These are phyloP conservation scores for Periconia digitata DNA, from an alignment of 2,329 filamentous ascomycete genomes.

Conservation along the genomic window DNA sequence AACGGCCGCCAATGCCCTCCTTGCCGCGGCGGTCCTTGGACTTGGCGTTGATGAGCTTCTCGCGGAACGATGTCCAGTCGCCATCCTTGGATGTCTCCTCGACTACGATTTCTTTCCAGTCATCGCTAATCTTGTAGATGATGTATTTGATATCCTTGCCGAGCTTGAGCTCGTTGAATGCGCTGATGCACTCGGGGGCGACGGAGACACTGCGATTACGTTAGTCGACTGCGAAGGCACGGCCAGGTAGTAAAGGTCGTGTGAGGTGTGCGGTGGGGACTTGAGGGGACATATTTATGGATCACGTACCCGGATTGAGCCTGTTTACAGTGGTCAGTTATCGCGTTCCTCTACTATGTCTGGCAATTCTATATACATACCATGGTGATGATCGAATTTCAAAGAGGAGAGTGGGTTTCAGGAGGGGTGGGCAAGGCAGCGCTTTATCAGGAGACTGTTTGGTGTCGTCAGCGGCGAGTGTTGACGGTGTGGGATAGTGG, in stretches of 20 bases:
- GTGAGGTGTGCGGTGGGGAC: slow-evolving; percentile 8
- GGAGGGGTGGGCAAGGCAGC: neutral
- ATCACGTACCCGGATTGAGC: slow-evolving; percentile 49
- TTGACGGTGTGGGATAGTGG: neutral
- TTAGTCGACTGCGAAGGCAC: neutral
- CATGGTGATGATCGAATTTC: slow-evolving; percentile 34
- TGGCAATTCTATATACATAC: slow-evolving; percentile 22
- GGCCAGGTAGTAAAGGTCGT: neutral
- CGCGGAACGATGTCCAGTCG: slow-evolving; percentile 73
- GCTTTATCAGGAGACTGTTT: neutral
- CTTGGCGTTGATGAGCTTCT: slow-evolving; percentile 73
- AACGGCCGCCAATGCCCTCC: slow-evolving; percentile 67
- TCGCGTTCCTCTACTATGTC: neutral
- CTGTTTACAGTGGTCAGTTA: slow-evolving; percentile 18
- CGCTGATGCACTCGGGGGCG: slow-evolving; percentile 66
- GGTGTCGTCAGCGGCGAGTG: neutral
- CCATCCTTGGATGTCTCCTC: slow-evolving; percentile 69
- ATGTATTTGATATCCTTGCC: slow-evolving; percentile 78
- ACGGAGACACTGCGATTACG: slow-evolving; percentile 57
- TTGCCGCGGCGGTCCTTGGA: slow-evolving; percentile 68
- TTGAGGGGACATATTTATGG: slow-evolving; percentile 13
- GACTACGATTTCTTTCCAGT: slow-evolving; percentile 80
- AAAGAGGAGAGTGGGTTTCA: slow-evolving; percentile 11
- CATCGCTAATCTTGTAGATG: slow-evolving; percentile 83
- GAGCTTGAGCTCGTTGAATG: slow-evolving; percentile 82